Conservation (phyloP, 2,329 filamentous ascomycete species). For the Dothideomycetidae sp. region DNA sequence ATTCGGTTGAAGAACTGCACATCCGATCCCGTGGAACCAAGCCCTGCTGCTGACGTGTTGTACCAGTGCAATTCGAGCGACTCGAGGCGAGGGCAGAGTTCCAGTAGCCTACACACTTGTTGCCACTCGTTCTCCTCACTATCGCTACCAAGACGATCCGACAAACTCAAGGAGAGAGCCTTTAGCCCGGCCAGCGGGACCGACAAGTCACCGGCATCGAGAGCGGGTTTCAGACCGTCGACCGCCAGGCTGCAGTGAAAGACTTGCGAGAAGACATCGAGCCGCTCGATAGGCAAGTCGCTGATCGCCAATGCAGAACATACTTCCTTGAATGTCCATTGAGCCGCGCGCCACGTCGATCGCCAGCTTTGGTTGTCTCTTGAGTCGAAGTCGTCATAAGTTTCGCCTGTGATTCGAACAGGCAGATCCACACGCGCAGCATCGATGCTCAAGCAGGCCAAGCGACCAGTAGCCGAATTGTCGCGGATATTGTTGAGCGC, state of each 20-base stretch:
- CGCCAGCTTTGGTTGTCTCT: not conserved
- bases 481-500: not conserved
- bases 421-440: not conserved
- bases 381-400: too few species aligned
- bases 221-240: not conserved
- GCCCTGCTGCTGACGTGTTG: not conserved
- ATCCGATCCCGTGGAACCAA: not conserved
- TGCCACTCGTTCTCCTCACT: not conserved
- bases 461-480: not conserved
- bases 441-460: not conserved
- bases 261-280: not conserved
- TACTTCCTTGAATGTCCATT: not conserved
- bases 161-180: not conserved
- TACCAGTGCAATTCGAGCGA: not conserved
- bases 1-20: not conserved
- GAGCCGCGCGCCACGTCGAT: not conserved
- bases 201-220: not conserved
- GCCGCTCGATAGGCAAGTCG: not conserved
- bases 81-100: not conserved
- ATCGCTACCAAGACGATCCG: not conserved
- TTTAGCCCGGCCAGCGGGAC: not conserved
- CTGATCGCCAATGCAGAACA: not conserved
- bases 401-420: not conserved
- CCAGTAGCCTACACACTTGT: not conserved
- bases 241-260: not conserved